Percentiles rank a stretch among this genome's conserved stretches.
These are phyloP conservation scores for Aspergillus fumigatiaffinis DNA, from an alignment of 2,329 filamentous ascomycete species.

Conservation along the genomic window DNA sequence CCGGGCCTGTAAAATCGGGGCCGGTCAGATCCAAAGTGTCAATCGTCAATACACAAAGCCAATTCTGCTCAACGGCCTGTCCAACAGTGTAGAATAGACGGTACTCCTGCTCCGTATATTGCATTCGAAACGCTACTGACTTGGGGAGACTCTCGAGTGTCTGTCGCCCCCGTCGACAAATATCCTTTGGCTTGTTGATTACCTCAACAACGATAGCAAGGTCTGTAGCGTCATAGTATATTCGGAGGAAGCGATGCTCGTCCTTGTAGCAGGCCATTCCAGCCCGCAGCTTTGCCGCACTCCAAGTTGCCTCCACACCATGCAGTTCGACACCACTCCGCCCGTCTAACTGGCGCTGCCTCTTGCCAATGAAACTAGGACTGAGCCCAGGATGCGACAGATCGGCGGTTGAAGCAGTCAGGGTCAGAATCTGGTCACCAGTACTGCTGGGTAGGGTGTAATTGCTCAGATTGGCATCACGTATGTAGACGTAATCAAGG, in stretches of 20 bases:
- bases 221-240: slow-evolving; percentile 15
- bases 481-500: slow-evolving; percentile 22
- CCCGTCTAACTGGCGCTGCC: slow-evolving; percentile 19
- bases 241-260: slow-evolving; percentile 18
- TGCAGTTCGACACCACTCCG: slow-evolving; percentile 6
- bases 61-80: neutral
- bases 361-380: slow-evolving; percentile 24
- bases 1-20: slow-evolving; percentile 32
- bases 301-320: neutral
- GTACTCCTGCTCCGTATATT: slow-evolving; percentile 11
- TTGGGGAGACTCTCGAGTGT: neutral
- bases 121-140: slow-evolving; percentile 3
- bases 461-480: slow-evolving; percentile 18
- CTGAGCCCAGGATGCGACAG: slow-evolving; percentile 13
- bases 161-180: slow-evolving; percentile 8
- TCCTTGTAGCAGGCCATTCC: slow-evolving; percentile 21
- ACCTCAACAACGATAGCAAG: slow-evolving; percentile 12
- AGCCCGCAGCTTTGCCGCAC: slow-evolving; percentile 1
- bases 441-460: slow-evolving; percentile 14
- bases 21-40: slow-evolving; percentile 28
- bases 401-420: slow-evolving; percentile 9
- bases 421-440: neutral
- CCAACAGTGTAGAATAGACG: slow-evolving; percentile 1
- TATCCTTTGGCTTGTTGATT: slow-evolving; percentile 15
- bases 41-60: slow-evolving; percentile 13